Base-by-base conservation (phyloP, 2,329 filamentous ascomycete species). In the Colletotrichum caudatum region DNA sequence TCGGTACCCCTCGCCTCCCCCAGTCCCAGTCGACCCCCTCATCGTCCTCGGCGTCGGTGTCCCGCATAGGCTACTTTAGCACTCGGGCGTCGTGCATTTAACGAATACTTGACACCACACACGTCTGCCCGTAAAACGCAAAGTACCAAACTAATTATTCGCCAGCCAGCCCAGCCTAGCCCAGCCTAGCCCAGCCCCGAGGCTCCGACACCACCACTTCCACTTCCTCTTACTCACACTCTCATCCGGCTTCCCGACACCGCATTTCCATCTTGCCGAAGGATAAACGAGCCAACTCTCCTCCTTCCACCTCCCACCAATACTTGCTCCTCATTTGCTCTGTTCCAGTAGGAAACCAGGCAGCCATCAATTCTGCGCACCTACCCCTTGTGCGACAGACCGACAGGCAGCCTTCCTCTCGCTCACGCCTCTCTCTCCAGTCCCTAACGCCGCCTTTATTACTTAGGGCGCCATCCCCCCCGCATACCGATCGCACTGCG, bases 81-180 rank as follows among this genome's bases (percentile, higher is more conserved):
- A 51, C 60, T 39, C 39, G 48, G n/a, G 46, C 48, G 37, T 51
- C 59, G 59, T 51, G 59, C 59, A 62, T 29, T 51, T 29, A 51
- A 51, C 59, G 33, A 51, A 53, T 51, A 62, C 60, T 41, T 41
- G 46, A 64, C 56, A 44, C 37, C 58, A 50, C 37, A 53, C 64
- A 53, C 56, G 29, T 61, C 41, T 58, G 14, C 39, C 65, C 64
- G 41, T 54, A 35, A 60, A 71, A 71, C 58, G 62, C 29, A 61
- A 60, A 53, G 59, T 64, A 39, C 69, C 50, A 71, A 69, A 35
- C 69, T 71, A 56, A 71, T 64, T 56, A n/a, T 71, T 69, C 65
- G 65, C 69, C 69, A 71, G 69, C 56, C 65, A 69, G 65, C 51
- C 64, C 29, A 29, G 29, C 29, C 29, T 29, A 68, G 59, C 64